Percentiles rank a stretch among this genome's conserved stretches.
Conservation (phyloP, 106 monocot species). For the Amphibolis antarctica region DNA sequence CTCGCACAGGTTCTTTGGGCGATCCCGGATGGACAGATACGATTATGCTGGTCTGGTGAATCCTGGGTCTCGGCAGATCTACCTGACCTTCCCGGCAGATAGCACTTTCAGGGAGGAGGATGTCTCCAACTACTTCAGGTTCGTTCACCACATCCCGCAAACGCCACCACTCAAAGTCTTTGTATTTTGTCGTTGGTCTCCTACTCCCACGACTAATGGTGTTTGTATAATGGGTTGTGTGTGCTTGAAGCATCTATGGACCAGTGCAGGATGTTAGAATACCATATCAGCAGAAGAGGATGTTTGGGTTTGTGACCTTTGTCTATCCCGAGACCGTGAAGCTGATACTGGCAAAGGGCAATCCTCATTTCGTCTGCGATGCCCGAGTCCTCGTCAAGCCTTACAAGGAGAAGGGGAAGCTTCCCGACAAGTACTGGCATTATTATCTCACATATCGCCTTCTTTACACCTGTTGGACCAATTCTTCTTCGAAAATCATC, state of each 20-base stretch:
- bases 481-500: background rate
- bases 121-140: constrained; percentile 94
- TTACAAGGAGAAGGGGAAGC: constrained; percentile 96
- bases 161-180: too few relatives aligned
- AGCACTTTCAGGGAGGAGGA: constrained; percentile 96
- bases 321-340: constrained; percentile 90
- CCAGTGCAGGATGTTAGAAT: constrained; percentile 93
- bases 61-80: constrained; percentile 82
- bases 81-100: constrained; percentile 85
- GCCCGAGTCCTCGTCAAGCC: constrained; percentile 87
- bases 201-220: too few relatives aligned
- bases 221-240: too few relatives aligned
- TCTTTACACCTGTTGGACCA: background rate
- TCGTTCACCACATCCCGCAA: too few relatives aligned
- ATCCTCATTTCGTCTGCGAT: constrained; percentile 91
- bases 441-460: too few relatives aligned
- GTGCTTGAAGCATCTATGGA: constrained; percentile 61
- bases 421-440: constrained; percentile 83
- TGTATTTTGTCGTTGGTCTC: too few relatives aligned
- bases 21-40: constrained; percentile 45
- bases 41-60: constrained; percentile 50
- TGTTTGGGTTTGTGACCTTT: constrained; percentile 95
- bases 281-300: constrained; percentile 88
- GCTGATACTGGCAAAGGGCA: constrained; percentile 83
- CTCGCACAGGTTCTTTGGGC: constrained; percentile 41